Percentiles rank a stretch among this genome's conserved stretches.
phyloP scores from a whole-genome alignment of 495 filamentous ascomycete species.

The Hypoxylon lienhwacheense region DNA sequence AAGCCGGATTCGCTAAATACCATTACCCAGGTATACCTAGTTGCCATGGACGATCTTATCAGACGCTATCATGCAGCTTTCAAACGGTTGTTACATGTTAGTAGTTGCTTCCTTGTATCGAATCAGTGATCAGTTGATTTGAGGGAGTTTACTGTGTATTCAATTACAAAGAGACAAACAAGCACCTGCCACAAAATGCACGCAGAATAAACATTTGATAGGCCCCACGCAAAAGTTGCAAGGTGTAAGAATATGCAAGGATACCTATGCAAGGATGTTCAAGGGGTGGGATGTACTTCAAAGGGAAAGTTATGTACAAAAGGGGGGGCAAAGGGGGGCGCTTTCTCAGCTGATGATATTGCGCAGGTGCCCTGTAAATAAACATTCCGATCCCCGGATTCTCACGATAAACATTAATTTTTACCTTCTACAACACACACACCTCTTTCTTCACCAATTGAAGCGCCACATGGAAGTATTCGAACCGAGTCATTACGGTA shows the following conservation, averaged over 20 bases:
- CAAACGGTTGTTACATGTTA: too few relatives aligned
- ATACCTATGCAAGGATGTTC: too few relatives aligned
- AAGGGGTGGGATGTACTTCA: too few relatives aligned
- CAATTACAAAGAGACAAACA: background rate
- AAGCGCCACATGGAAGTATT: conserved; percentile 26
- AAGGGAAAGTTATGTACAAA: too few relatives aligned
- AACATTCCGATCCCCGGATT: conserved; percentile 38
- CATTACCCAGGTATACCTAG: background rate
- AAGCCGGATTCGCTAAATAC: too few relatives aligned
- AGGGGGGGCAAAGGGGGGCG: background rate
- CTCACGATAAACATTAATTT: conserved; percentile 34
- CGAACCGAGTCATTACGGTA: conserved; percentile 16
- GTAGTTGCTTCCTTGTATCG: too few relatives aligned
- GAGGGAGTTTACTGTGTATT: too few relatives aligned
- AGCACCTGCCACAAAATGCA: background rate
- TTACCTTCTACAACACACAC: too few relatives aligned
- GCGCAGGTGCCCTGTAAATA: conserved; percentile 30
- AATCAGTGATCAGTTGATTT: too few relatives aligned
- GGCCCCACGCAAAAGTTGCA: conserved; percentile 8
- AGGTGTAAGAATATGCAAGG: too few relatives aligned
- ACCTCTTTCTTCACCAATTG: too few relatives aligned
- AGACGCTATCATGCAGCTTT: background rate
- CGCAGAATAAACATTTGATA: conserved; percentile 3
- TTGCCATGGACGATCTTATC: too few relatives aligned
- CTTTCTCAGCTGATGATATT: conserved; percentile 18